Base-by-base conservation (phyloP, 306 rosid genomes). In the Castanea crenata region DNA sequence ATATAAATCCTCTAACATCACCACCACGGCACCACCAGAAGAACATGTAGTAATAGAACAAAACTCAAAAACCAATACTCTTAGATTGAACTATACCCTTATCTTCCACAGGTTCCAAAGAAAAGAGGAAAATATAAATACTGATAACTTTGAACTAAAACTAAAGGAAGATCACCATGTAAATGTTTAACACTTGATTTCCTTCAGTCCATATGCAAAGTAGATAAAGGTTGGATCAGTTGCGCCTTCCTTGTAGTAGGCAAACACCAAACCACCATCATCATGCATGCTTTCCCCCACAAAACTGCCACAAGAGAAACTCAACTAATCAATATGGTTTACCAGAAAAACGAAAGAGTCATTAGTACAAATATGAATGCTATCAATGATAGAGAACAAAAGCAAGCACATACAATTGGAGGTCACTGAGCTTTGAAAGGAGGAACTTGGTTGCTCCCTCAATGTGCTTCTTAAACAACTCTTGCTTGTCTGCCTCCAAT, bases 231-330 rank as follows among this genome's bases (percentile, higher is more conserved):
- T 96, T n/a, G 99, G 98, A 85, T 96, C 92, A 3, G 98, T 78
- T 1, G 94, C 96, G 55, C 98, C 99, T 5, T 96, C 98, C 88
- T 87, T 93, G 88, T 96, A 96, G 88, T 93, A 90, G 7, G 99
- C 99, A 63, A 91, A 91, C 16, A 96, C 99, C 61, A 93, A 25
- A 31, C 79, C 14, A 0, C 86, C 83, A 82, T 96, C 98, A 58
- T 96, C 99, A 14, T 80, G 86, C 97, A 96, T 93, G 63, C 99
- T 90, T 85, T 96, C 99, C 35, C 98, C 99, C 8, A 96, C 97
- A 58, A 93, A 96, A 81, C 99, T 96, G 93, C 82, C 76, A 69
- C 63, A 12, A 62, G 7, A 54, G 21, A 31, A 27, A 5, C 23
- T 58, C 74, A 58, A 75, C 49, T 16, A 19, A 62, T 41, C 52